Percentiles rank a stretch among this genome's conserved stretches.
Evolutionary conservation across 73 alveolate genomes (phyloP).

Genomic region (Stentor roeselii): DNA sequence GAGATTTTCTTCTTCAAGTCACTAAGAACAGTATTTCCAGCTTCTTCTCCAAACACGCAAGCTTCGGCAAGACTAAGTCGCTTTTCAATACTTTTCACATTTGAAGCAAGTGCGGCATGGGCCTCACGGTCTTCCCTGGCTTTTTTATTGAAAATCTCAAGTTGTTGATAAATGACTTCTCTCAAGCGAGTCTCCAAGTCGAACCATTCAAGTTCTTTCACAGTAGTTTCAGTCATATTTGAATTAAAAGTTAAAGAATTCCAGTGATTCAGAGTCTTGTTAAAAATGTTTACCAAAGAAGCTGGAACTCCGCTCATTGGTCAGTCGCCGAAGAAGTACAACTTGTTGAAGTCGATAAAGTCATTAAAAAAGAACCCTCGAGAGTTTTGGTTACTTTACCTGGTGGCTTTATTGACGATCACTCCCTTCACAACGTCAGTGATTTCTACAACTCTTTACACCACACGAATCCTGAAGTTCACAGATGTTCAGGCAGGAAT

Average conservation of each 20-base stretch:
- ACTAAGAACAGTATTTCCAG: not conserved
- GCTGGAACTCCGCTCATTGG: not conserved
- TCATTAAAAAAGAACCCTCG: not conserved
- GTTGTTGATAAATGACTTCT: conserved; percentile 5
- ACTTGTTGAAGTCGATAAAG: not conserved
- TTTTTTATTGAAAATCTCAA: not conserved
- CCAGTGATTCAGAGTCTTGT: no score
- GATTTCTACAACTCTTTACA: not conserved
- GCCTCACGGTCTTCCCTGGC: conserved; percentile 16
- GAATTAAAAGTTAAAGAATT: no score
- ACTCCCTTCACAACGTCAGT: not conserved
- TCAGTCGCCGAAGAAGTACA: not conserved
- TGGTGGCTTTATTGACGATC: not conserved
- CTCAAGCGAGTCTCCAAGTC: conserved; percentile 6
- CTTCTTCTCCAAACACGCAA: not conserved
- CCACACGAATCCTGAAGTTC: not conserved
- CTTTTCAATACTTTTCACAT: not conserved
- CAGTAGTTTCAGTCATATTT: not conserved
- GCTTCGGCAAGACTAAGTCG: not conserved
- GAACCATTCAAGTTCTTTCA: conserved; percentile 18
- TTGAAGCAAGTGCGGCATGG: not conserved
- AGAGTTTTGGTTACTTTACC: not conserved
- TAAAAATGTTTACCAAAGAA: no score
- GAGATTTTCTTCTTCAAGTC: not conserved
- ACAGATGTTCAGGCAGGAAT: not conserved